These are phyloP conservation scores for Rhodotorula sp. DNA, from an alignment of 1,284 basidiomycete genomes.

Conservation along the genomic window DNA sequence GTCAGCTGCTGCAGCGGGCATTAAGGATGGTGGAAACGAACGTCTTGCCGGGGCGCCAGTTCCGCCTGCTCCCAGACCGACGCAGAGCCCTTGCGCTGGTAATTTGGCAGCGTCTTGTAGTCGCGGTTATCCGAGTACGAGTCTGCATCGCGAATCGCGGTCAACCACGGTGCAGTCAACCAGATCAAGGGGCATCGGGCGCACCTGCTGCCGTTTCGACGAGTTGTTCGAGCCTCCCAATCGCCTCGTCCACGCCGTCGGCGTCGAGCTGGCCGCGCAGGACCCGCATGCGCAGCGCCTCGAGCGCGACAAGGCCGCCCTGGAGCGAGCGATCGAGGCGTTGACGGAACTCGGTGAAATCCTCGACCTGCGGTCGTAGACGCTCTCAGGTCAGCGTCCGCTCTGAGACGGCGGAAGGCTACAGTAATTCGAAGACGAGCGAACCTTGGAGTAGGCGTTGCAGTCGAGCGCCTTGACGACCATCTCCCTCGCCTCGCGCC, in stretches of 20 bases:
- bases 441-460: slow-evolving; percentile 76
- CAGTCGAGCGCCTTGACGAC: slow-evolving; percentile 68
- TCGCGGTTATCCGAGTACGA: slow-evolving; percentile 68
- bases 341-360: slow-evolving; percentile 75
- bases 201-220: not conserved
- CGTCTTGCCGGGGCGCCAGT: slow-evolving; percentile 65
- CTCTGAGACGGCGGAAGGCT: not conserved
- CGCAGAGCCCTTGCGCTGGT: slow-evolving; percentile 62
- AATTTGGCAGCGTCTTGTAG: slow-evolving; percentile 71
- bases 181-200: not conserved
- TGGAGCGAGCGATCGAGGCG: slow-evolving; percentile 75
- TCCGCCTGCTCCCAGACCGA: slow-evolving; percentile 65
- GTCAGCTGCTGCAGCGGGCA: too few relatives aligned
- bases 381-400: not conserved
- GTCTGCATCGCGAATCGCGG: not conserved
- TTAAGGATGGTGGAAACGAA: slow-evolving; percentile 49
- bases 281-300: slow-evolving; percentile 77
- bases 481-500: slow-evolving; percentile 35
- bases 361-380: slow-evolving; percentile 62
- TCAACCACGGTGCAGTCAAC: not conserved
- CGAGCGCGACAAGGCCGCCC: slow-evolving; percentile 72
- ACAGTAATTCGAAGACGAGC: slow-evolving; percentile 7
- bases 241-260: not conserved
- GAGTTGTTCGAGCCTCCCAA: slow-evolving; percentile 64
- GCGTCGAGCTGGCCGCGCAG: slow-evolving; percentile 64